Base-by-base conservation (phyloP, 139 green algal genomes). In the Chlamydomonas eustigma region DNA sequence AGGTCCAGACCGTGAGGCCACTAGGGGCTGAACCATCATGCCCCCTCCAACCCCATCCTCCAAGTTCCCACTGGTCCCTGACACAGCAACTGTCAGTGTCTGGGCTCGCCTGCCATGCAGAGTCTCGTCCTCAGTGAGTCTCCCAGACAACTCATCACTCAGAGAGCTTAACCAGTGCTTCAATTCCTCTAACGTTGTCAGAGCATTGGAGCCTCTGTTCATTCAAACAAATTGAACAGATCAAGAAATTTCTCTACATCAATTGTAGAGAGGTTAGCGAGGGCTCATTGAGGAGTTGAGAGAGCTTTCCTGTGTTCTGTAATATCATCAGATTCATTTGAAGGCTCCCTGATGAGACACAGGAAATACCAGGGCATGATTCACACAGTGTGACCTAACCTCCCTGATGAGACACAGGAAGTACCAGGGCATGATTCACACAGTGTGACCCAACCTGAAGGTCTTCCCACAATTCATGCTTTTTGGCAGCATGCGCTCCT, bases 401-500 rank as follows among this genome's bases (percentile, higher is more conserved):
- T n/a, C n/a, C n/a, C n/a, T n/a, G n/a, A n/a, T n/a, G n/a, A n/a
- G n/a, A n/a, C n/a, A n/a, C n/a, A n/a, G n/a, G n/a, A n/a, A n/a
- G n/a, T n/a, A n/a, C n/a, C n/a, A n/a, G n/a, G n/a, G n/a, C 50
- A 63, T 63, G 50, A 30, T 63, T 18, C 50, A 24, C 24, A 63
- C 22, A 30, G 50, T 24, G 50, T 63, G 50, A 18, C 25, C 58
- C 25, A 24, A 32, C 25, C 58, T 32, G 28, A 70, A 70, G 24
- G 58, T 70, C 28, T 70, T 70, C 22, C 58, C 58, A 28, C 58
- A 70, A 28, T 28, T 35, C 58, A 70, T 70, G 58, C 58, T 70
- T 28, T 70, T 70, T 34, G 58, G 24, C 76, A 90, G 79, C 25
- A 85, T 76, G 31, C 92, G 84, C 31, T 84, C 80, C 76, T 88